Evolutionary conservation across 768 basidiomycete genomes (phyloP).

Genomic region (Xanthoconium purpureum): DNA sequence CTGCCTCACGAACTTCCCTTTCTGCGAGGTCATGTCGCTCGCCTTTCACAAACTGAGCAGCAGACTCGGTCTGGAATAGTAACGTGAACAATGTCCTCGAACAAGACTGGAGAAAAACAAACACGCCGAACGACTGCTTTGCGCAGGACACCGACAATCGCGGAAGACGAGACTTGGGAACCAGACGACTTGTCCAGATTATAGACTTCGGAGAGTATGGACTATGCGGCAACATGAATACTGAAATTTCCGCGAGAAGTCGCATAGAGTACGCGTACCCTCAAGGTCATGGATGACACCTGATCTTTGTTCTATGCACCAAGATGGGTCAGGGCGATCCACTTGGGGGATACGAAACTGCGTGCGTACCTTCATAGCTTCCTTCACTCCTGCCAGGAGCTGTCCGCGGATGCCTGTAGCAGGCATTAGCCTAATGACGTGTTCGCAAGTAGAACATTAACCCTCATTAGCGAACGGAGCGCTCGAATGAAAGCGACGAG

Average conservation of each 20-base stretch:
- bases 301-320: conserved; percentile 50
- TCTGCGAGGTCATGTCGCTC: conserved; percentile 63
- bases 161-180: conserved; percentile 44
- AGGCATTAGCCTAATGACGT: not conserved
- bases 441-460: conserved; percentile 1
- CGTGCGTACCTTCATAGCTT: conserved; percentile 63
- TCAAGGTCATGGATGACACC: conserved; percentile 53
- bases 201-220: conserved; percentile 67
- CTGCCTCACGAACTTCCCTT: conserved; percentile 58
- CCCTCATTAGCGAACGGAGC: conserved; percentile 20
- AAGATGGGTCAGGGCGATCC: not conserved
- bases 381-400: conserved; percentile 54
- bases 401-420: conserved; percentile 49
- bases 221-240: conserved; percentile 36
- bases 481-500: conserved; percentile 13
- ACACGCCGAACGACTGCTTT: conserved; percentile 61
- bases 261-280: conserved; percentile 38
- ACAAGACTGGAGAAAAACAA: conserved; percentile 26
- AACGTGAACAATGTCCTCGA: conserved; percentile 3
- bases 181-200: conserved; percentile 57
- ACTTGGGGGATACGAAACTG: not conserved
- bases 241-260: not conserved
- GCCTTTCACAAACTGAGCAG: conserved; percentile 51
- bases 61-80: conserved; percentile 52
- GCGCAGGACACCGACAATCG: conserved; percentile 51